Evolutionary conservation across 2,329 filamentous ascomycete genomes (phyloP).

Genomic region (Zasmidium citrigriseum): DNA sequence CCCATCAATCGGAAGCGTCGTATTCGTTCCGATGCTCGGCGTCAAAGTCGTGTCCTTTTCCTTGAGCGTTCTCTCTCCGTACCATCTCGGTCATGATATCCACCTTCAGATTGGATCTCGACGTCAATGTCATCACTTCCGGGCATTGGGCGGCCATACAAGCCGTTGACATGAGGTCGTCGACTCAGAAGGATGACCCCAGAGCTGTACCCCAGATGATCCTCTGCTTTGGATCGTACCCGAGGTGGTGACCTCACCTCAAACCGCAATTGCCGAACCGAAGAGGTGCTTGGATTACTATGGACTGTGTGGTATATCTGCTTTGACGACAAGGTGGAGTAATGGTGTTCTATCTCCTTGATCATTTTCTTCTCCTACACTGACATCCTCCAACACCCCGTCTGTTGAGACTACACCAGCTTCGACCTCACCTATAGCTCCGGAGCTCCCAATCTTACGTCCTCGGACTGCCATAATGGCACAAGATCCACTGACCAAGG

Average conservation of each 20-base stretch:
- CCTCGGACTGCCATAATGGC: slow-evolving; percentile 9
- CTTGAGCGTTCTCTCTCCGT: background rate
- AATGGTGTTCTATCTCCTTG: too few species aligned
- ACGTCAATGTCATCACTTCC: too few species aligned
- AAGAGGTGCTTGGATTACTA: background rate
- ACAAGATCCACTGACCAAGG: slow-evolving; percentile 18
- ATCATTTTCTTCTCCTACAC: background rate
- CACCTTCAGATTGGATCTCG: too few species aligned
- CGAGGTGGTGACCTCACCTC: background rate
- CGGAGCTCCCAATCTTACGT: background rate
- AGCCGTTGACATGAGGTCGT: background rate
- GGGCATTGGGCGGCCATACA: too few species aligned
- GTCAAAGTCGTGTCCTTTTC: background rate
- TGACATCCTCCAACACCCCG: background rate
- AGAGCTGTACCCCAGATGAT: background rate
- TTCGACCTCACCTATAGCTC: background rate
- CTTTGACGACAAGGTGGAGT: background rate
- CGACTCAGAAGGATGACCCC: background rate
- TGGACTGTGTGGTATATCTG: background rate
- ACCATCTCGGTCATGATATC: background rate
- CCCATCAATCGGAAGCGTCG: background rate
- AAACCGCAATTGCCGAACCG: background rate
- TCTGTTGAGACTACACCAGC: background rate
- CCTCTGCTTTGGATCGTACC: background rate
- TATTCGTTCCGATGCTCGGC: background rate